Base-by-base conservation (phyloP, 306 rosid genomes). In the Abrus pulchellus region DNA sequence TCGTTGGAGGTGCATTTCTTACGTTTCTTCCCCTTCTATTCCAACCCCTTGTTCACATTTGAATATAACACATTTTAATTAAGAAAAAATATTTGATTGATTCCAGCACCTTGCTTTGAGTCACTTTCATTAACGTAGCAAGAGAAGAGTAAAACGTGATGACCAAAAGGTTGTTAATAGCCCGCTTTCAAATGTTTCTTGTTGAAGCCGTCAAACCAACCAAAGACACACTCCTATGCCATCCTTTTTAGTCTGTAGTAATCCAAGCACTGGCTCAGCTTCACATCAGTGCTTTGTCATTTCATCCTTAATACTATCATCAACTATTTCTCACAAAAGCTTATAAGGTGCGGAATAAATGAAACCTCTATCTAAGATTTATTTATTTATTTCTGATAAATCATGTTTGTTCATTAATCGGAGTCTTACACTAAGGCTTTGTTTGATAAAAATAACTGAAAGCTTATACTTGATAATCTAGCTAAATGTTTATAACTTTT, bases 181-280 rank as follows among this genome's bases (percentile, higher is more conserved):
- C 77, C 48, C 1, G 64, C 77, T 86, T 75, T 86, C 89, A 83
- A 79, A 82, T 76, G 81, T 86, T 86, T 82, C 82, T 86, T 86
- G 84, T 30, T 79, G 82, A 82, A 86, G 89, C 82, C 82, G 82
- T 86, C 73, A 86, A 85, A 45, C 82, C 79, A 78, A 74, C 83
- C 82, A 60, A 73, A 78, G 40, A 60, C 29, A 77, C 56, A 50
- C 76, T 54, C 61, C 33, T 40, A n/a, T 64, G 50, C 7, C 36
- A 43, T 11, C 36, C 7, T 13, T 83, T 80, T 65, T 68, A 70
- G 29, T 27, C 62, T 50, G 6, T 77, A 49, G 44, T 30, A 87
- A 75, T 68, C 61, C 61, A 61, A 53, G 74, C 68, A 0, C 45
- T 69, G 69, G 3, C 76, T 27, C 67, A 33, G 36, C 70, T 70